These are phyloP conservation scores for Daldinia concentrica DNA, from an alignment of 495 filamentous ascomycete species.

Conservation along the genomic window DNA sequence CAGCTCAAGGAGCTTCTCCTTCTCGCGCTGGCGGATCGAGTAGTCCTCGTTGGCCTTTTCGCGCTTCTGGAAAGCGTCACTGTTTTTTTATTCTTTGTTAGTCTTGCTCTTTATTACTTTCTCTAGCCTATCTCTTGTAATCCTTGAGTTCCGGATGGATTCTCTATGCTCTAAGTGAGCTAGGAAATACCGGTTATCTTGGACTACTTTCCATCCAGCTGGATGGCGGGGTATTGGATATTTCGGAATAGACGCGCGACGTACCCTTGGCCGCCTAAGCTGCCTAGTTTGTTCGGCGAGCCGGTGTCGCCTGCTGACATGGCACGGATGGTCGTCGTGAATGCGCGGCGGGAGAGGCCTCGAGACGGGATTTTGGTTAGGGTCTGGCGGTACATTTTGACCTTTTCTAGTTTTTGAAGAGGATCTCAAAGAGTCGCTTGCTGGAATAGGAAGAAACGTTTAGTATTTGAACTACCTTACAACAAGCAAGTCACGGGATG, in stretches of 20 bases:
- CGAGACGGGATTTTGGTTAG: conserved; percentile 64
- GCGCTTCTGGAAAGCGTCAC: conserved; percentile 89
- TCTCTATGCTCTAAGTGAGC: background rate
- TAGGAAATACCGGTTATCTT: background rate
- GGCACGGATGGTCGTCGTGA: conserved; percentile 68
- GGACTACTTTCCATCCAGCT: too few species aligned
- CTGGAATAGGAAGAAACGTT: background rate
- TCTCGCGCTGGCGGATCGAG: conserved; percentile 84
- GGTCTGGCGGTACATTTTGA: conserved; percentile 73
- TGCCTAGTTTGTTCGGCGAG: conserved; percentile 58
- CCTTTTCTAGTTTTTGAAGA: conserved; percentile 13
- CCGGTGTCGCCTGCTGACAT: conserved; percentile 77
- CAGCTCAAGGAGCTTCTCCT: conserved; percentile 79
- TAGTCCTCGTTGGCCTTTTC: conserved; percentile 87
- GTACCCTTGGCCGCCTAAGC: conserved; percentile 54
- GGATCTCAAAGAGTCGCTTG: background rate
- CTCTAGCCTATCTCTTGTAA: background rate
- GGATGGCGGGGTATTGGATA: background rate
- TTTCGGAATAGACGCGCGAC: conserved; percentile 37
- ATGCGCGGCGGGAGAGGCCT: conserved; percentile 61
- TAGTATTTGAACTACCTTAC: conserved; percentile 6
- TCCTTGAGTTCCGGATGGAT: background rate
- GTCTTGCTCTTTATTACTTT: conserved; percentile 12
- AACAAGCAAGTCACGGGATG: conserved; percentile 22
- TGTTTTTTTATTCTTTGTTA: conserved; percentile 46